Evolutionary conservation across 192 early-diverging fungal genomes (phyloP).

Genomic region (Phycomyces nitens): DNA sequence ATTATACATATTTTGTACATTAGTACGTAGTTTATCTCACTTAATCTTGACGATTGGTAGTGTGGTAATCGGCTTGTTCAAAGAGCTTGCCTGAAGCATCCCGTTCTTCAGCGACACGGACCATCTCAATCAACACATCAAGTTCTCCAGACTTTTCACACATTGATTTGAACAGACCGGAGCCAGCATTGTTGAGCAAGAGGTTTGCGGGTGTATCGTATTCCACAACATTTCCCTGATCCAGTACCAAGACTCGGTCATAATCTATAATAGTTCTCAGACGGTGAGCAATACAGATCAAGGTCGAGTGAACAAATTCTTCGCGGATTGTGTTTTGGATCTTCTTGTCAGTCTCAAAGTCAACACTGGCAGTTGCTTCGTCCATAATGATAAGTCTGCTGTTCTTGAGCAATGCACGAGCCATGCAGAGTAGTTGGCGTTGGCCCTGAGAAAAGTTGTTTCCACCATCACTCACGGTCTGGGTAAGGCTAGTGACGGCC

Average conservation of each 20-base stretch:
- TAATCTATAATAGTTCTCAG: constrained; percentile 80
- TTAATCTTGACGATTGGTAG: too few species aligned
- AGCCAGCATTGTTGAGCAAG: constrained; percentile 52
- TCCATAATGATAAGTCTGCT: constrained; percentile 73
- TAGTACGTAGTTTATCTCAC: too few species aligned
- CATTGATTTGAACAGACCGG: constrained; percentile 65
- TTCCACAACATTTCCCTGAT: constrained; percentile 72
- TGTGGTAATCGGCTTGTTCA: too few species aligned
- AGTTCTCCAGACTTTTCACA: constrained; percentile 80
- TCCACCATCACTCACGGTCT: constrained; percentile 75
- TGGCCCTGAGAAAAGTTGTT: constrained; percentile 73
- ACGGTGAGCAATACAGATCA: constrained; percentile 89
- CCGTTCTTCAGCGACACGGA: constrained; percentile 21
- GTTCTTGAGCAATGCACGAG: constrained; percentile 68
- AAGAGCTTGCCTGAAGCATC: too few species aligned
- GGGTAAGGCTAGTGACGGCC: constrained; percentile 52
- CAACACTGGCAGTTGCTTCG: constrained; percentile 88
- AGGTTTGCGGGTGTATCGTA: constrained; percentile 75
- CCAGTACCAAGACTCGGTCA: constrained; percentile 78
- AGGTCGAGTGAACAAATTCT: constrained; percentile 67
- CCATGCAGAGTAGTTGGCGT: constrained; percentile 71
- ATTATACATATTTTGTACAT: too few species aligned
- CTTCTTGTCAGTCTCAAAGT: constrained; percentile 77
- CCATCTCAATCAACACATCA: constrained; percentile 62
- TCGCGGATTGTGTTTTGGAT: constrained; percentile 81